Evolutionary conservation across 257 asterid species (phyloP).

Genomic region (Scutellaria baicalensis): DNA sequence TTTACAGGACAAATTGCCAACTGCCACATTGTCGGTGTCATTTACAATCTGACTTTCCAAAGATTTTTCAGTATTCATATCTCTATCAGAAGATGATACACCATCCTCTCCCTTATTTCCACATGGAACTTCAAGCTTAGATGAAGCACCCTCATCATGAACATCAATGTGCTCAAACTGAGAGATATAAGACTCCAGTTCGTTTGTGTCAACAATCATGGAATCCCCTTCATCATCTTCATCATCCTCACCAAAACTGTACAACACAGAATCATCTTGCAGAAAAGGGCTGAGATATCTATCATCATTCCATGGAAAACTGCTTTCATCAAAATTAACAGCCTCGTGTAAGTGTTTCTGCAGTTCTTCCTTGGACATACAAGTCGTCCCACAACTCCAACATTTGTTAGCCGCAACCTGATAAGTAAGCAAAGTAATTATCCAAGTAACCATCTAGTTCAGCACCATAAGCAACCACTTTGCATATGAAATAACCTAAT

Average conservation of each 20-base stretch:
- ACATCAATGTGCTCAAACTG: slow-evolving; percentile 40
- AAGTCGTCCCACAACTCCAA: slow-evolving; percentile 55
- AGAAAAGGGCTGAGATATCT: slow-evolving; percentile 61
- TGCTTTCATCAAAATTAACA: slow-evolving; percentile 18
- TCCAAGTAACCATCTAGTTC: background rate
- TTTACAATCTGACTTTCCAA: slow-evolving; percentile 8
- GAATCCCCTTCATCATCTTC: slow-evolving; percentile 47
- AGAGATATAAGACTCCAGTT: slow-evolving; percentile 33
- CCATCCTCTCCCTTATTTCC: slow-evolving; percentile 34
- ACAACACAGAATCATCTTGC: slow-evolving; percentile 78
- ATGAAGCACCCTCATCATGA: slow-evolving; percentile 28
- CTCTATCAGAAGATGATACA: slow-evolving; percentile 19
- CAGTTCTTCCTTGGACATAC: slow-evolving; percentile 43
- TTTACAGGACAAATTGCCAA: slow-evolving; percentile 13
- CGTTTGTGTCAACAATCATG: slow-evolving; percentile 32
- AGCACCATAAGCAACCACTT: background rate
- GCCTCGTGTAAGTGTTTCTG: slow-evolving; percentile 48
- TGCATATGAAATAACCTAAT: background rate
- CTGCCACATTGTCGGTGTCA: slow-evolving; percentile 9
- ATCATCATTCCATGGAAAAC: slow-evolving; percentile 72
- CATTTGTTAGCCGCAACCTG: slow-evolving; percentile 66
- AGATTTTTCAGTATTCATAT: slow-evolving; percentile 13
- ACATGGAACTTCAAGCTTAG: slow-evolving; percentile 17
- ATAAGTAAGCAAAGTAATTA: background rate
- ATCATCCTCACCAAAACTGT: slow-evolving; percentile 62